These are phyloP conservation scores for Edaphochlamys debaryana DNA, from an alignment of 139 green algal species.

Conservation along the genomic window DNA sequence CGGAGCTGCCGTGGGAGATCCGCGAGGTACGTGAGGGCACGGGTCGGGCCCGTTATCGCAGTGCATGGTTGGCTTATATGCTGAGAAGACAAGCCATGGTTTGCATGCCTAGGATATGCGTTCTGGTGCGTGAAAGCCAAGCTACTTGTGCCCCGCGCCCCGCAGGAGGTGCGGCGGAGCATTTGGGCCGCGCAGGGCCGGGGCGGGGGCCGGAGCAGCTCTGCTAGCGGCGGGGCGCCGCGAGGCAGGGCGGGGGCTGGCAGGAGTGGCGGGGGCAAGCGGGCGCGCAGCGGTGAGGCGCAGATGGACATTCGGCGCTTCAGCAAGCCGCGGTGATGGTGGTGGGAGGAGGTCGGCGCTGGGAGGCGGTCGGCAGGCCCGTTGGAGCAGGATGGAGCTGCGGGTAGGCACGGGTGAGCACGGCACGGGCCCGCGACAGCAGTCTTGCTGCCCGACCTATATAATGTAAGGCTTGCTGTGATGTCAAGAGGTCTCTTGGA, in stretches of 20 bases:
- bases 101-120: not conserved
- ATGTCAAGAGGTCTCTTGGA: no score
- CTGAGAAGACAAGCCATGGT: not conserved
- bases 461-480: no score
- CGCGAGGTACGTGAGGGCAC: not conserved
- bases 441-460: no score
- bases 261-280: not conserved
- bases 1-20: constrained; percentile 32
- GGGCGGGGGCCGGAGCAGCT: no score
- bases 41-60: no score
- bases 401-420: no score
- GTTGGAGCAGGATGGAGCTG: no score
- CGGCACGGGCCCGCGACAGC: no score
- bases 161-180: constrained; percentile 24
- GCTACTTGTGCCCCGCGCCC: not conserved
- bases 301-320: constrained; percentile 33
- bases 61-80: no score
- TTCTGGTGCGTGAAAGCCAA: not conserved
- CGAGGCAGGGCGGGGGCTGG: not conserved
- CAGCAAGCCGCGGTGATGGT: no score
- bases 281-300: not conserved
- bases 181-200: constrained; percentile 20
- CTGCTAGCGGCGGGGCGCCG: not conserved
- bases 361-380: no score
- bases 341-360: no score